Conservation (phyloP, 2,329 filamentous ascomycete species). For the Aspergillus bombycis region DNA sequence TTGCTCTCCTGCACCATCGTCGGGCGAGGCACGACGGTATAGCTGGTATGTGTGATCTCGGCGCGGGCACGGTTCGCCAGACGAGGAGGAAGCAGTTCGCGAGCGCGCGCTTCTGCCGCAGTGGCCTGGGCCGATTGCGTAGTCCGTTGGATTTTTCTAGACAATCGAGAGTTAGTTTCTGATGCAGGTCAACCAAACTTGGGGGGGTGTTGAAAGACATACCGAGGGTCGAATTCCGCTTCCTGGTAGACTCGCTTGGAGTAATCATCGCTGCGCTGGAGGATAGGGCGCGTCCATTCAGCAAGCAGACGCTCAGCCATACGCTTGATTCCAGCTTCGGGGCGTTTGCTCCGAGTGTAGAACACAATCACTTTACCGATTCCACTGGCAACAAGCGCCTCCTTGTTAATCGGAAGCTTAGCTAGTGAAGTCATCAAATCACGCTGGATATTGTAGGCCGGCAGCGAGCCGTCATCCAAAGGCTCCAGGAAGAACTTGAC, state of each 20-base stretch:
- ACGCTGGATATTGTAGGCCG: slow-evolving; percentile 95
- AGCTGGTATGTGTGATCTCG: slow-evolving; percentile 62
- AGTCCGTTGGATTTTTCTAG: slow-evolving; percentile 42
- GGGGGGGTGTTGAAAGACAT: slow-evolving; percentile 32
- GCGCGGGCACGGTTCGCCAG: slow-evolving; percentile 62
- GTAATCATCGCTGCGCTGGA: slow-evolving; percentile 93
- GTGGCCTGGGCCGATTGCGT: slow-evolving; percentile 39
- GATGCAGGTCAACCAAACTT: background rate
- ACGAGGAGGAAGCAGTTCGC: slow-evolving; percentile 56
- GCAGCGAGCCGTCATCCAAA: slow-evolving; percentile 87
- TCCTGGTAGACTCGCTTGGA: slow-evolving; percentile 73
- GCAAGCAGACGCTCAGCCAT: slow-evolving; percentile 90
- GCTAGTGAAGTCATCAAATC: slow-evolving; percentile 83
- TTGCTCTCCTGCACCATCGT: slow-evolving; percentile 51
- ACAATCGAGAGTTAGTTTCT: background rate
- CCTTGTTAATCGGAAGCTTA: slow-evolving; percentile 86
- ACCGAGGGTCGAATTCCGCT: slow-evolving; percentile 62
- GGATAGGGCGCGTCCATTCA: slow-evolving; percentile 93
- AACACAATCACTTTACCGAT: slow-evolving; percentile 97
- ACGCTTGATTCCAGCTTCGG: slow-evolving; percentile 86
- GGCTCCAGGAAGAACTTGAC: slow-evolving; percentile 98
- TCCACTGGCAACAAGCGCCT: slow-evolving; percentile 83
- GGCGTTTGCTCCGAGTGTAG: slow-evolving; percentile 93
- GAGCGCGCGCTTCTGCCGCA: slow-evolving; percentile 55
- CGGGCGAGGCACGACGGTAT: slow-evolving; percentile 65